These are phyloP conservation scores for Plasmodium adleri DNA, from an alignment of 169 alveolate species.

Conservation along the genomic window DNA sequence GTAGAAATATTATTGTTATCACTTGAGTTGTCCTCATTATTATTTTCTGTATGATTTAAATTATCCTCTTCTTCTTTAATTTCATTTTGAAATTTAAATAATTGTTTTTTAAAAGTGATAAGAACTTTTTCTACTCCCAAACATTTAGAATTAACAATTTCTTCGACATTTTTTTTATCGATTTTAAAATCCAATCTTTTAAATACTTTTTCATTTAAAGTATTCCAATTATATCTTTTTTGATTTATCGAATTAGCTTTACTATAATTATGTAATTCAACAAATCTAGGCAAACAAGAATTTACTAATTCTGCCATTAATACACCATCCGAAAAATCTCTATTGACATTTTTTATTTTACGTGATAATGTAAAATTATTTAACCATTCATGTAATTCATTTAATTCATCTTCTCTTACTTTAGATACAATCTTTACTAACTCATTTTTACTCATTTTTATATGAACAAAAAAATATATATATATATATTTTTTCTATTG, in stretches of 20 bases:
- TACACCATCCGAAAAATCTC: slow-evolving; percentile 74
- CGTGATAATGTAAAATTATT: slow-evolving; percentile 42
- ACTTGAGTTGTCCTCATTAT: neutral
- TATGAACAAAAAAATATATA: too few relatives aligned
- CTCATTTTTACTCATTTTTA: slow-evolving; percentile 58
- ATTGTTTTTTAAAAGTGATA: slow-evolving; percentile 46
- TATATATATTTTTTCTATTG: neutral
- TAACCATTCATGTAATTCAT: slow-evolving; percentile 57
- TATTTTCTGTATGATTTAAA: slow-evolving; percentile 1
- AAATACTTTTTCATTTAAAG: slow-evolving; percentile 76
- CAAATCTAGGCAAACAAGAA: slow-evolving; percentile 67
- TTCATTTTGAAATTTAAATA: slow-evolving; percentile 55
- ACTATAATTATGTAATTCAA: slow-evolving; percentile 78
- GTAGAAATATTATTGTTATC: neutral
- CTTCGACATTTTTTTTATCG: slow-evolving; percentile 63
- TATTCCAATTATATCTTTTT: slow-evolving; percentile 77
- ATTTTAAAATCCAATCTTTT: slow-evolving; percentile 47
- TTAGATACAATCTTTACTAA: slow-evolving; percentile 21
- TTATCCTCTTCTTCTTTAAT: slow-evolving; percentile 15
- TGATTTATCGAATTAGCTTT: slow-evolving; percentile 73
- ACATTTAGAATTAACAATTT: slow-evolving; percentile 59
- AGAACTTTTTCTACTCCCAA: slow-evolving; percentile 71
- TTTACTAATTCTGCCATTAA: slow-evolving; percentile 62
- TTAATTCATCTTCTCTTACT: slow-evolving; percentile 53
- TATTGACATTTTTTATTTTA: slow-evolving; percentile 57